These are phyloP conservation scores for Cutaneotrichosporon sp. DNA, from an alignment of 1,284 basidiomycete species.

Conservation along the genomic window DNA sequence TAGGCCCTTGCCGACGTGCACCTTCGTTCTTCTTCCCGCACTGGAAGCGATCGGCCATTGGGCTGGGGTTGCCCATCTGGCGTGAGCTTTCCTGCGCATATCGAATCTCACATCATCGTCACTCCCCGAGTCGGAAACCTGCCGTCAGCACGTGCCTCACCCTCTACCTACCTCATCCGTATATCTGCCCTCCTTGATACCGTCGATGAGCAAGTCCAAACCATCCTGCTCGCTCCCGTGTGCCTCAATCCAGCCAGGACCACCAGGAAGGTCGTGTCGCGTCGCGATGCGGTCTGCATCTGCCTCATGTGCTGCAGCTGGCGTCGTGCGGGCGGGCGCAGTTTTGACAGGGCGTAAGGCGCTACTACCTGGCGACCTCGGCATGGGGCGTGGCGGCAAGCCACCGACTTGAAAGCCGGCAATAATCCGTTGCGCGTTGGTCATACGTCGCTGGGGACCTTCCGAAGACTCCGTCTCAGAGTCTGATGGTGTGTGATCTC, in stretches of 20 bases:
- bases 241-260: constrained; percentile 31
- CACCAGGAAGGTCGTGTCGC: constrained; percentile 20
- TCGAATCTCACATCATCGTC: background rate
- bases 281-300: constrained; percentile 20
- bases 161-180: background rate
- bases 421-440: background rate
- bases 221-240: constrained; percentile 23
- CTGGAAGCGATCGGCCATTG: constrained; percentile 26
- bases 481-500: constrained; percentile 19
- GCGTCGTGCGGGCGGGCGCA: background rate
- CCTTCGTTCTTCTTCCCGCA: constrained; percentile 37
- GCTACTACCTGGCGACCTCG: background rate
- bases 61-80: constrained; percentile 15
- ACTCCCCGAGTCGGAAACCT: constrained; percentile 2
- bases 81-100: background rate
- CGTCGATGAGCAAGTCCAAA: constrained; percentile 37
- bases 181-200: constrained; percentile 28
- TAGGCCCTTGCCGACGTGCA: constrained; percentile 25
- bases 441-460: background rate
- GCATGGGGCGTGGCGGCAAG: background rate
- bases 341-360: background rate
- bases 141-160: background rate
- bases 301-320: background rate
- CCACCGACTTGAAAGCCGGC: background rate
- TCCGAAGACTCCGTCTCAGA: constrained; percentile 36